Conservation (phyloP, 805 yeast species). For the Teunomyces gatunensis region DNA sequence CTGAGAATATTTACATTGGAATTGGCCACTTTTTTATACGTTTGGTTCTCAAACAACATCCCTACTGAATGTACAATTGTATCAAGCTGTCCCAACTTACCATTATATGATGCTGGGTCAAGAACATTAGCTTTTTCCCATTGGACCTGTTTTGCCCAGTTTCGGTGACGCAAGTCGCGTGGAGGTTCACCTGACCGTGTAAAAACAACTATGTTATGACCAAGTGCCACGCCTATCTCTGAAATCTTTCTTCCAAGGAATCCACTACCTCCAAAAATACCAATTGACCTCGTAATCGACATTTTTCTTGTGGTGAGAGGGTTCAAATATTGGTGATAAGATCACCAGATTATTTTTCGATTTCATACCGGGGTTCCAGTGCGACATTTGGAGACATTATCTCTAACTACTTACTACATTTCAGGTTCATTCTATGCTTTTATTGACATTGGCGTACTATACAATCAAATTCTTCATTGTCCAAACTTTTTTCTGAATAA, state of each 20-base stretch:
- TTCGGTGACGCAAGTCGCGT: constrained; percentile 25
- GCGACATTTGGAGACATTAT: background rate
- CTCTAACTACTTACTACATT: background rate
- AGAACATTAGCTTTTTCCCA: constrained; percentile 73
- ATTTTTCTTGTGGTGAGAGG: background rate
- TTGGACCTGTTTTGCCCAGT: constrained; percentile 57
- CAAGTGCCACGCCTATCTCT: constrained; percentile 59
- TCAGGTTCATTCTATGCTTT: background rate
- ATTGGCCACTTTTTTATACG: constrained; percentile 58
- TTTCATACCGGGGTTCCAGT: no score
- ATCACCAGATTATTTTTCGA: background rate
- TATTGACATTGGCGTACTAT: no score
- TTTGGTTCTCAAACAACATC: constrained; percentile 61
- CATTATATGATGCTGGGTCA: constrained; percentile 55
- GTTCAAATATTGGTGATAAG: no score
- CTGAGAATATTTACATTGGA: constrained; percentile 36
- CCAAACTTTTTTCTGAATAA: constrained; percentile 39
- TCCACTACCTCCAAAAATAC: constrained; percentile 88
- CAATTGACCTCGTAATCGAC: constrained; percentile 29
- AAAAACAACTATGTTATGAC: constrained; percentile 67
- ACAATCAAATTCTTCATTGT: constrained; percentile 1
- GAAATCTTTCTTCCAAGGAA: constrained; percentile 71
- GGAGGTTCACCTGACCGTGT: constrained; percentile 59
- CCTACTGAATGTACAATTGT: constrained; percentile 87
- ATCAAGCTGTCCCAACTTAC: constrained; percentile 45